Conservation (phyloP, 2,329 filamentous ascomycete genomes). For the Colletotrichum eremochloae region DNA sequence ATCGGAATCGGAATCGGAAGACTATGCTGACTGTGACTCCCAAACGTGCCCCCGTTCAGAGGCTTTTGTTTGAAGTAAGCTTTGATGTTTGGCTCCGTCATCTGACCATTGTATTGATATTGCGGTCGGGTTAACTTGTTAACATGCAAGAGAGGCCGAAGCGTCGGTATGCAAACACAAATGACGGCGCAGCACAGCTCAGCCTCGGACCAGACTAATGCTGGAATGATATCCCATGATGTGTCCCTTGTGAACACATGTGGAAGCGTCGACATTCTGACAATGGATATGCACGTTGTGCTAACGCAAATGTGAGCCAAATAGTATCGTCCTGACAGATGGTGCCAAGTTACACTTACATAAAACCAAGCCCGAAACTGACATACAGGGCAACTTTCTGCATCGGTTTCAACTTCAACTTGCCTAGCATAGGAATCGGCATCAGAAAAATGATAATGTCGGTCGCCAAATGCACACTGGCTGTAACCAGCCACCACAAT, state of each 20-base stretch:
- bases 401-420: slow-evolving; percentile 10
- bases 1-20: slow-evolving; percentile 4
- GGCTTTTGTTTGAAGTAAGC: slow-evolving; percentile 6
- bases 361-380: slow-evolving; percentile 37
- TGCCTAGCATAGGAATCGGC: slow-evolving; percentile 29
- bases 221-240: slow-evolving; percentile 26
- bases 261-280: slow-evolving; percentile 26
- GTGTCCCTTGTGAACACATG: slow-evolving; percentile 28
- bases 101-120: neutral
- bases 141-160: slow-evolving; percentile 24
- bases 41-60: slow-evolving; percentile 18
- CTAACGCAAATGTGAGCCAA: slow-evolving; percentile 6
- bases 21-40: slow-evolving; percentile 30
- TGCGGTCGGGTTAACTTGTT: neutral
- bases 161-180: slow-evolving; percentile 38
- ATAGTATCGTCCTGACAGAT: neutral
- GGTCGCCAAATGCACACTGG: slow-evolving; percentile 24
- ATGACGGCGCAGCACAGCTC: slow-evolving; percentile 35
- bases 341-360: slow-evolving; percentile 7
- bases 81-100: neutral
- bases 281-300: slow-evolving; percentile 30
- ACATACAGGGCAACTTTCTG: slow-evolving; percentile 23
- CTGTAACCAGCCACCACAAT: slow-evolving; percentile 27
- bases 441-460: slow-evolving; percentile 38
- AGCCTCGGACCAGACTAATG: slow-evolving; percentile 26